Base-by-base conservation (phyloP, 192 early-diverging fungal species). In the Entophlyctis helioformis region DNA sequence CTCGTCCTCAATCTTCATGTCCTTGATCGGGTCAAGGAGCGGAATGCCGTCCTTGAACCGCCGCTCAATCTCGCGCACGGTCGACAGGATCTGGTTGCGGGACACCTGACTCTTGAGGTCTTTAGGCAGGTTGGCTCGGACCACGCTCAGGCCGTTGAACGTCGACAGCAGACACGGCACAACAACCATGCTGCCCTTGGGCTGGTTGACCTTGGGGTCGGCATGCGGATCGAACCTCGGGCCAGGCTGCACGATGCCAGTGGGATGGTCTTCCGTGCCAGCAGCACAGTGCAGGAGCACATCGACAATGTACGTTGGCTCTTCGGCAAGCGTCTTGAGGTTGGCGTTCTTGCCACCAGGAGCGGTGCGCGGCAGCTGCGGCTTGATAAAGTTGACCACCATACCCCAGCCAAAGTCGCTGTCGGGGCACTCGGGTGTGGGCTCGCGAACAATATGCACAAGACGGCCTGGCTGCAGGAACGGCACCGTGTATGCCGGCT, bases 371-470 rank as follows among this genome's bases (percentile, higher is more conserved):
- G n/a, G n/a, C n/a, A n/a, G n/a, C 23, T 23, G 53, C 21, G 29
- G 23, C 33, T 62, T 60, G 42, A 33, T 33, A 56, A 75, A 85
- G 42, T 74, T 83, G n/a, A 81, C 63, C 25, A 94, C 76, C 24
- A 86, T 74, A 23, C 91, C 90, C 89, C 89, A 98, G 38, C 89
- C 94, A 71, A 91, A 98, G 43, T 94, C 74, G 55, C 44, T 31
- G 10, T 62, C 48, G 26, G 37, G 28, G 22, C 54, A 48, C 15
- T 22, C 42, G 4, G 38, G 38, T 20, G 55, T 40, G 1, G 50
- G 34, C 46, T 65, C 47, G 10, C 53, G 24, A 13, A 75, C 44
- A 11, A 71, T 67, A n/a, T n/a, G n/a, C 29, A 85, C 81, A 5
- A 92, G 59, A 34, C 94, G 82, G 9, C 94, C 94, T 2, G 79